Percentiles rank a stretch among this genome's conserved stretches.
These are phyloP conservation scores for Diophrys appendiculata DNA, from an alignment of 73 alveolate genomes.

Conservation along the genomic window DNA sequence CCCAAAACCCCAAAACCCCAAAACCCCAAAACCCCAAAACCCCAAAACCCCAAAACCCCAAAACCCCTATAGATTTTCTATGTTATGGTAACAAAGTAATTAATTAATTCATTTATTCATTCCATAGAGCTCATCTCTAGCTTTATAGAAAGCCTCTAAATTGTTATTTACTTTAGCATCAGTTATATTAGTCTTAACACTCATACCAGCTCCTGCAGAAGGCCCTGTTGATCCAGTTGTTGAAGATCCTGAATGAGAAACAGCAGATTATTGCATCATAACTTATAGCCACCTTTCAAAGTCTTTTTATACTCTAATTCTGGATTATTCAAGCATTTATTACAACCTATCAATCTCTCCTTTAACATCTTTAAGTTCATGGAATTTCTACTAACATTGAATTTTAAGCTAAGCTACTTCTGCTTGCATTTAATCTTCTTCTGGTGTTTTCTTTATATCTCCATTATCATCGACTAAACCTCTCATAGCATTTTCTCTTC, in stretches of 20 bases:
- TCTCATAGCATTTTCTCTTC: conserved; percentile 82
- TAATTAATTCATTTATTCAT: conserved; percentile 14
- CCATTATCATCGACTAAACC: conserved; percentile 81
- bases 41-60: no score
- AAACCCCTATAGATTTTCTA: no score
- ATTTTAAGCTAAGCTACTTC: conserved; percentile 53
- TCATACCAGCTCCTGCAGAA: conserved; percentile 16
- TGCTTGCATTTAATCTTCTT: conserved; percentile 65
- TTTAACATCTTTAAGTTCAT: conserved; percentile 70
- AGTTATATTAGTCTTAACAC: conserved; percentile 31
- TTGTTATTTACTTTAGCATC: conserved; percentile 69
- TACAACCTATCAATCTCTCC: conserved; percentile 84
- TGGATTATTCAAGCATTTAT: conserved; percentile 52
- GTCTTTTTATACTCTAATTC: conserved; percentile 76
- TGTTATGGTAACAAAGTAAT: no score
- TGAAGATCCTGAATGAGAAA: no score
- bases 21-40: no score
- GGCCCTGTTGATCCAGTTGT: conserved; percentile 21
- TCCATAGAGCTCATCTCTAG: conserved; percentile 67
- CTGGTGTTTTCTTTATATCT: conserved; percentile 55
- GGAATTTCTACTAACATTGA: conserved; percentile 59
- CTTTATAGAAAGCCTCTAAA: conserved; percentile 71
- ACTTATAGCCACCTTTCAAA: conserved; percentile 84
- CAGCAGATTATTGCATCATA: conserved; percentile 63
- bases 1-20: no score